Base-by-base conservation (phyloP, 352 stramenopile genomes). In the Pythium phragmiticola region DNA sequence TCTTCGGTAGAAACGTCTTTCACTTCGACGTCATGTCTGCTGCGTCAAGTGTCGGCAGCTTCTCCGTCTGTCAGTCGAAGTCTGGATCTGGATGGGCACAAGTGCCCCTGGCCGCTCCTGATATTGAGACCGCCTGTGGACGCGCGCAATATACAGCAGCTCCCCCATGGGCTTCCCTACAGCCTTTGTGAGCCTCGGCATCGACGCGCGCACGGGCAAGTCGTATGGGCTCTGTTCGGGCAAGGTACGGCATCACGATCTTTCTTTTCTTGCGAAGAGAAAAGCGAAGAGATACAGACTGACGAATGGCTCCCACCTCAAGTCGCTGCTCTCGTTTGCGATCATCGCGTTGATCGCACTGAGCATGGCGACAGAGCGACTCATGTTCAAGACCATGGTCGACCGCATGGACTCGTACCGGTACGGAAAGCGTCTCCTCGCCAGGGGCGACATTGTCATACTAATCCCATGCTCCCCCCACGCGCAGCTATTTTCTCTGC, bases 391-490 rank as follows among this genome's bases (percentile, higher is more conserved):
- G 65, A 67, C 90, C 51, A 89, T 96, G 84, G 75, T 96, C 43
- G 87, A 96, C 51, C 85, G 85, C 48, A 96, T 96, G 87, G 80
- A 92, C 63, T 94, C 85, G 54, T 96, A 96, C 69, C 82, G 85
- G 84, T 94, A 48, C 46, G 49, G 36, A 39, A 39, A 6, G 34
- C 34, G 34, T 39, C 7, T 39, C 34, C 34, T 66, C 34, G 45
- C 43, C 1, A 13, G 34, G 34, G 26, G 4, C 26, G 26, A 30
- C 26, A 30, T 30, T 30, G 26, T 30, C 2, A 30, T 30, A 30
- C 26, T 30, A 30, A 30, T 5, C 26, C 26, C 26, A 5, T 30
- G 26, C 26, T 37, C 33, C 34, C 34, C 34, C 34, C 11, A 16
- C 17, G 17, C 28, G 16, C 7, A 30, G 86, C 69, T 95, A 95